Percentiles rank a stretch among this genome's conserved stretches.
Conservation (phyloP, 2,329 filamentous ascomycete genomes). For the Claviceps spartinae region DNA sequence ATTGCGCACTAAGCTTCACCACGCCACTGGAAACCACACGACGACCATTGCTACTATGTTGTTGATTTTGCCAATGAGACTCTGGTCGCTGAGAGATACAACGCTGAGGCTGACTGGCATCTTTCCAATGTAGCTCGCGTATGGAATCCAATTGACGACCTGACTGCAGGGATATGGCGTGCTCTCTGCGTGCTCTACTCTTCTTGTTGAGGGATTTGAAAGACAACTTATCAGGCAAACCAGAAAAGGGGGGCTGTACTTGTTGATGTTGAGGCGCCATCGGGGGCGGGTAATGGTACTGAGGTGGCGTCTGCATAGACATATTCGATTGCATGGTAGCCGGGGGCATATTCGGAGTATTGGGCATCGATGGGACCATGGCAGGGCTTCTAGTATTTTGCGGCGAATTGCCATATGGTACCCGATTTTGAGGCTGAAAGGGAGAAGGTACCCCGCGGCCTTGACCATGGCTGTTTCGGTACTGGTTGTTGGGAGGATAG, state of each 20-base stretch:
- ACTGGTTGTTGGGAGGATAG: constrained; percentile 30
- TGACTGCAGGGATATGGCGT: constrained; percentile 30
- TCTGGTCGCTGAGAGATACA: constrained; percentile 34
- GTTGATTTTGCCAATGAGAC: constrained; percentile 16
- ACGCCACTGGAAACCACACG: constrained; percentile 11
- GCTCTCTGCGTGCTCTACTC: constrained; percentile 31
- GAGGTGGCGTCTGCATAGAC: constrained; percentile 49
- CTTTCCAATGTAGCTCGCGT: constrained; percentile 20
- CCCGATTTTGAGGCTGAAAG: constrained; percentile 30
- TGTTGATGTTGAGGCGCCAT: constrained; percentile 48
- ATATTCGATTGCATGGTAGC: constrained; percentile 42
- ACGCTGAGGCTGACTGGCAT: constrained; percentile 24
- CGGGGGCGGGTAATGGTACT: constrained; percentile 46
- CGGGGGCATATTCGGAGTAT: constrained; percentile 54
- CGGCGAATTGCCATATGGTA: constrained; percentile 46
- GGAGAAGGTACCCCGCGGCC: constrained; percentile 39
- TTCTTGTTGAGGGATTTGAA: constrained; percentile 31
- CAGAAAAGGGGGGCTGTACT: constrained; percentile 38
- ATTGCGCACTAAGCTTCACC: constrained; percentile 1
- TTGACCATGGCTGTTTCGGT: constrained; percentile 28
- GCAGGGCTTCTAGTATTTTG: constrained; percentile 54
- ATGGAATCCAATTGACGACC: constrained; percentile 24
- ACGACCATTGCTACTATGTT: constrained; percentile 9
- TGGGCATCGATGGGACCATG: constrained; percentile 49
- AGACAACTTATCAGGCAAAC: constrained; percentile 19